Evolutionary conservation across 495 filamentous ascomycete genomes (phyloP).

Genomic region (Pyrenula massariospora): DNA sequence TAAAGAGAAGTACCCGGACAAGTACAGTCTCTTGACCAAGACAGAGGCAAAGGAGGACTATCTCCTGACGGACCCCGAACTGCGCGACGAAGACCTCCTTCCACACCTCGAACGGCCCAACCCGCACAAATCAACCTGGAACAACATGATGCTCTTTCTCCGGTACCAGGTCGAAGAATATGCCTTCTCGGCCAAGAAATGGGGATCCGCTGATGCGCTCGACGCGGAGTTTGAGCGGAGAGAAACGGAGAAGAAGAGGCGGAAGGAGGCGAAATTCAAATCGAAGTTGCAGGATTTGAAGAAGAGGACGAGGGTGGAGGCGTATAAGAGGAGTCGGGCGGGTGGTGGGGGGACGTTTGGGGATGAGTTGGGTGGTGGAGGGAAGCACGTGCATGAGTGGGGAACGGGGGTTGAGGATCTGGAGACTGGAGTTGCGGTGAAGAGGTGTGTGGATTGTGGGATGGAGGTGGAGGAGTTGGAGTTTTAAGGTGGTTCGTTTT

Average conservation of each 20-base stretch:
- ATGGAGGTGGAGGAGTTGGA: constrained; percentile 97
- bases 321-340: constrained; percentile 57
- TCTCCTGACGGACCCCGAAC: constrained; percentile 82
- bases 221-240: constrained; percentile 83
- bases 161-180: constrained; percentile 91
- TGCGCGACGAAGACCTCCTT: constrained; percentile 73
- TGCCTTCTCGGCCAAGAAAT: constrained; percentile 68
- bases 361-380: constrained; percentile 51
- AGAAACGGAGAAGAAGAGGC: constrained; percentile 68
- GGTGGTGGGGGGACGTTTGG: constrained; percentile 57
- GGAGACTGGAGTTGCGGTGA: constrained; percentile 65
- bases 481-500: too few species aligned
- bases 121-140: constrained; percentile 90
- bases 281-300: constrained; percentile 79
- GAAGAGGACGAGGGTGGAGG: constrained; percentile 85
- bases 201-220: constrained; percentile 73
- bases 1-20: constrained; percentile 82
- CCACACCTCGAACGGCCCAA: constrained; percentile 85
- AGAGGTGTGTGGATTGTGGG: constrained; percentile 78
- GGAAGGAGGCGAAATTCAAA: constrained; percentile 88
- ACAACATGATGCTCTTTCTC: constrained; percentile 96
- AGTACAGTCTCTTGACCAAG: constrained; percentile 89
- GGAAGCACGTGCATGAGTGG: constrained; percentile 89
- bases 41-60: constrained; percentile 95
- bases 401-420: constrained; percentile 66